Conservation (phyloP, 768 basidiomycete species). For the Tephrocybe rancida region DNA sequence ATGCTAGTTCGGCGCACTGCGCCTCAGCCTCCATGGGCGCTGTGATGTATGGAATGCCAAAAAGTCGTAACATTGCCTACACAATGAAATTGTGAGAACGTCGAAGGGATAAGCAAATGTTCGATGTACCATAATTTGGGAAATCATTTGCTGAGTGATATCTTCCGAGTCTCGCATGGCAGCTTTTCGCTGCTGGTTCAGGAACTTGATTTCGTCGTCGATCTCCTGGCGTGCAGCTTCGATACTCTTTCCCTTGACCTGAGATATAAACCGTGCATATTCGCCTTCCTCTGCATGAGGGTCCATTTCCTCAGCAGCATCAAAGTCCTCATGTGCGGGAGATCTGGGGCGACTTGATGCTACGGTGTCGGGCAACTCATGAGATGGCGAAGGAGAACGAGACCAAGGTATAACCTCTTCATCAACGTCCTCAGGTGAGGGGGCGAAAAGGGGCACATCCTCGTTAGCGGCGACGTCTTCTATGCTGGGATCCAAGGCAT, state of each 20-base stretch:
- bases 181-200: slow-evolving; percentile 84
- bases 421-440: slow-evolving; percentile 13
- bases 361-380: slow-evolving; percentile 16
- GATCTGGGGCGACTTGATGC: slow-evolving; percentile 23
- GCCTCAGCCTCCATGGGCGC: slow-evolving; percentile 99
- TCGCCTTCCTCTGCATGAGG: slow-evolving; percentile 79
- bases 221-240: slow-evolving; percentile 85
- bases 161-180: slow-evolving; percentile 96
- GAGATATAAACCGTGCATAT: slow-evolving; percentile 90
- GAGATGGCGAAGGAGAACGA: slow-evolving; percentile 34
- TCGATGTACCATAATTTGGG: slow-evolving; percentile 69
- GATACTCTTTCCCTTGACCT: slow-evolving; percentile 86
- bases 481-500: neutral
- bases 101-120: neutral
- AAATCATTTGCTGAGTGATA: slow-evolving; percentile 92
- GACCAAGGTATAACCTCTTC: slow-evolving; percentile 32
- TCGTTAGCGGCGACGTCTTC: neutral
- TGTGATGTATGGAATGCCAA: slow-evolving; percentile 97
- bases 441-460: slow-evolving; percentile 20
- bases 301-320: slow-evolving; percentile 87
- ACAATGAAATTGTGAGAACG: neutral
- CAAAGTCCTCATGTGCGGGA: slow-evolving; percentile 56
- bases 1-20: slow-evolving; percentile 91
- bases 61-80: slow-evolving; percentile 82
- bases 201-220: slow-evolving; percentile 82